Evolutionary conservation across 306 rosid genomes (phyloP).

Genomic region (Fragaria nilgerrensis): DNA sequence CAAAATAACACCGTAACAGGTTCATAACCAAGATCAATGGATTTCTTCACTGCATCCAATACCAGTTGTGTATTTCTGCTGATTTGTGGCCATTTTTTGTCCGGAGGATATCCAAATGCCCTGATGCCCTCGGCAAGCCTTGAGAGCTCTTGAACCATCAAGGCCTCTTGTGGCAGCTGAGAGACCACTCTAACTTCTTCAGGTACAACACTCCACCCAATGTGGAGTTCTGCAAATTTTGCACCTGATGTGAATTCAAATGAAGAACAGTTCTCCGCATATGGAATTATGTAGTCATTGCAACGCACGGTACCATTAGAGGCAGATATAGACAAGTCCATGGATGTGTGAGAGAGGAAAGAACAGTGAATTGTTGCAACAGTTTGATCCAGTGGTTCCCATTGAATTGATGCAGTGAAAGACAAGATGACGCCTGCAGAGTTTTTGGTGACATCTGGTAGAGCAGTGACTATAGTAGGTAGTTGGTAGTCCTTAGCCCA

Average conservation of each 20-base stretch:
- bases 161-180: constrained; percentile 70
- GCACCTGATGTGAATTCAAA: constrained; percentile 56
- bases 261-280: constrained; percentile 45
- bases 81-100: constrained; percentile 57
- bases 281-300: constrained; percentile 64
- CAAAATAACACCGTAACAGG: constrained; percentile 43
- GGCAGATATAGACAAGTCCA: constrained; percentile 58
- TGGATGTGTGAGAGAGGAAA: constrained; percentile 58
- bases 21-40: constrained; percentile 55
- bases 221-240: constrained; percentile 52
- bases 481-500: constrained; percentile 67
- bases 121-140: constrained; percentile 41
- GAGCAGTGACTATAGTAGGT: constrained; percentile 52
- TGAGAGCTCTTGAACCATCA: constrained; percentile 69
- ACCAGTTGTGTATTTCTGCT: constrained; percentile 67
- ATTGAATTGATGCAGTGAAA: constrained; percentile 49
- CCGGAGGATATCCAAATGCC: constrained; percentile 38
- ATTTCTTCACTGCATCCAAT: constrained; percentile 65
- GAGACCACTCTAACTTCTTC: constrained; percentile 45
- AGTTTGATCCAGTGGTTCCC: constrained; percentile 45
- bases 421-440: constrained; percentile 60
- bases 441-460: constrained; percentile 47
- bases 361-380: constrained; percentile 66
- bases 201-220: constrained; percentile 58
- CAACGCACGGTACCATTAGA: constrained; percentile 53